Base-by-base conservation (phyloP, 1,139 yeast species). In the Suhomyces anneliseae region DNA sequence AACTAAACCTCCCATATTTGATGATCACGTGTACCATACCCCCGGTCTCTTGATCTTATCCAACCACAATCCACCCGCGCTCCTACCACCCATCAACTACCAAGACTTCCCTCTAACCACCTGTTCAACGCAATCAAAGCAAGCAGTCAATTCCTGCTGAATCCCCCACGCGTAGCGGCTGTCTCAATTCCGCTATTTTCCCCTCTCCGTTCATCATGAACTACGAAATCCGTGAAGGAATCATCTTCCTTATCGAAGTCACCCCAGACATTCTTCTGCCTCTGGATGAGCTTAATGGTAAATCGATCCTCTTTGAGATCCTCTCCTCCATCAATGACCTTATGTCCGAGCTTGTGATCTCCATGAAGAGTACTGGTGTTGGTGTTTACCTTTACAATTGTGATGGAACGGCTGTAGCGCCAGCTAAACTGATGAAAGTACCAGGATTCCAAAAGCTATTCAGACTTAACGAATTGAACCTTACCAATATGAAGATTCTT, bases 371-470 rank as follows among this genome's bases (percentile, higher is more conserved):
- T 48, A 81, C 90, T 0, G 90, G 90, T 0, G 68, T 85, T 34
- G 92, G 90, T 0, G 75, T 86, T 41, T 85, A 81, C 56, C 61
- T 86, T 27, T 82, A 81, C 64, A 81, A 84, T 55, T 72, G 83
- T 52, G 58, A 58, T 8, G 44, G 42, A 1, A 34, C 40, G 4
- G 36, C 47, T 6, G 45, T 40, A 7, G 10, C 24, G 6, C 52
- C 57, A 1, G 29, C 48, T 9, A 70, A 67, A 33, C 69, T 60
- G 47, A 60, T 66, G 40, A 63, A 63, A 36, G 64, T 66, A 1
- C 53, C 61, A 0, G 70, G 69, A 2, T 57, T 74, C 34, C 56
- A 57, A 38, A 61, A 64, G 43, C 47, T 74, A 24, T 73, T 73
- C 48, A 56, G 69, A 7, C 58, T 75, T 38, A 68, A 69, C 50